These are phyloP conservation scores for Aspergillus mulundensis DNA, from an alignment of 495 filamentous ascomycete species.

Conservation along the genomic window DNA sequence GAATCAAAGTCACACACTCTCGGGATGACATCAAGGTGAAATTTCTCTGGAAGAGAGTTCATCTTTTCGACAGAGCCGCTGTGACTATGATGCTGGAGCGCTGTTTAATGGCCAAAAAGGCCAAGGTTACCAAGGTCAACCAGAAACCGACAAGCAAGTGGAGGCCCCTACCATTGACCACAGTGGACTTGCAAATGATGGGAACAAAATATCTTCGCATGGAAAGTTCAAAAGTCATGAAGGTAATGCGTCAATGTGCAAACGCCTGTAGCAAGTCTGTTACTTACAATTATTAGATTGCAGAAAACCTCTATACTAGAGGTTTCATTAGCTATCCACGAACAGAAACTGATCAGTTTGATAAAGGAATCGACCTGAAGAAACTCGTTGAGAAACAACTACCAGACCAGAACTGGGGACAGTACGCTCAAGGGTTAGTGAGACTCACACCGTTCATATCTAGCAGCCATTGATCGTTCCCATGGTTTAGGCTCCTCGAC, in stretches of 20 bases:
- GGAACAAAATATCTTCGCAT: slow-evolving; percentile 80
- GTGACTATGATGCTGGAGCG: slow-evolving; percentile 80
- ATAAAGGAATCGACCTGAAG: slow-evolving; percentile 80
- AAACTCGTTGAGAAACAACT: slow-evolving; percentile 80
- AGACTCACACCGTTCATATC: not conserved
- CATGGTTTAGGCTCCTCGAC: slow-evolving; percentile 53
- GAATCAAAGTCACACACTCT: slow-evolving; percentile 76
- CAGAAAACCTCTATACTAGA: slow-evolving; percentile 86
- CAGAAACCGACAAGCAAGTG: slow-evolving; percentile 92
- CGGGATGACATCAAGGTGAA: slow-evolving; percentile 74
- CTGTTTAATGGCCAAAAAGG: slow-evolving; percentile 71
- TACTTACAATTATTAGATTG: slow-evolving; percentile 43
- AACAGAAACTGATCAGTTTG: slow-evolving; percentile 96
- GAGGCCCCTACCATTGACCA: slow-evolving; percentile 90
- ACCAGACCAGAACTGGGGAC: slow-evolving; percentile 70
- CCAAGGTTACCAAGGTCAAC: slow-evolving; percentile 75
- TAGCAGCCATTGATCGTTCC: slow-evolving; percentile 12
- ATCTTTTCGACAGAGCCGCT: slow-evolving; percentile 82
- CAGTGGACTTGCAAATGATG: slow-evolving; percentile 98
- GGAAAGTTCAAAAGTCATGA: slow-evolving; percentile 85
- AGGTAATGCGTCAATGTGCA: slow-evolving; percentile 29
- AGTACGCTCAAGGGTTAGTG: slow-evolving; percentile 64
- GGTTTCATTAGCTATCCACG: slow-evolving; percentile 96
- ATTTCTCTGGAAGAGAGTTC: slow-evolving; percentile 78
- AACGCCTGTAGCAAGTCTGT: not conserved